Base-by-base conservation (phyloP, 495 filamentous ascomycete species). In the Penicillium longicatenatum region DNA sequence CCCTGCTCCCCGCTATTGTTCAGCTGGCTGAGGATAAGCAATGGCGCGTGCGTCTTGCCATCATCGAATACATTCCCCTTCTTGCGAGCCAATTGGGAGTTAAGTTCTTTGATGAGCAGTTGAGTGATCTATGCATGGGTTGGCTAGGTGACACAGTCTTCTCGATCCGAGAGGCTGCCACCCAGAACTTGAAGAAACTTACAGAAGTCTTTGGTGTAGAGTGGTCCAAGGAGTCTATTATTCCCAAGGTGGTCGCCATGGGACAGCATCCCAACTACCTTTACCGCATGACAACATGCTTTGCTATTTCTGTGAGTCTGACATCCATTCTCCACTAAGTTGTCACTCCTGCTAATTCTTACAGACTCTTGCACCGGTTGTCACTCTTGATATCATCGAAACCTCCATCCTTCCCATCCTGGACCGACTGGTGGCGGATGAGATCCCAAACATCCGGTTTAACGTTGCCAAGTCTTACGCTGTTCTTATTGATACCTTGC, bases 121-220 rank as follows among this genome's bases (percentile, higher is more conserved):
- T 98, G 42, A 92, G 90, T 63, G 87, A 86, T 53, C 85, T 98
- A 20, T 98, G 94, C 81, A 98, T 98, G 94, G 89, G 90, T 57
- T 98, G 94, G 94, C 83, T 98, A n/a, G 95, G 95, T 24, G 94
- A 98, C 66, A 97, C 94, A 1, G 94, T 98, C 59, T 98, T 97
- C 78, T 97, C 93, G 11, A 98, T 98, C 67, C 86, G 94, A 57
- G 94, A 98, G 73, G 94, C 94, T 21, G 94, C 93, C 22, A 98
- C 94, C 24, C 90, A 92, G 66, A 98, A 98, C 72, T 75, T 98
- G 53, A 96, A 93, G 82, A 97, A 98, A 80, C 82, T 98, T 37
- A 98, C 94, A 12, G 95, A 98, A 72, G 94, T 98, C 0, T 98
- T 98, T 68, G 94, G 94, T 14, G 93, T 98, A 16, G 91, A 96